A percentile compares a stretch with the other conserved stretches of the same genome.
Evolutionary conservation across 257 asterid species (phyloP).

Genomic region (Craterostigma plantagineum): DNA sequence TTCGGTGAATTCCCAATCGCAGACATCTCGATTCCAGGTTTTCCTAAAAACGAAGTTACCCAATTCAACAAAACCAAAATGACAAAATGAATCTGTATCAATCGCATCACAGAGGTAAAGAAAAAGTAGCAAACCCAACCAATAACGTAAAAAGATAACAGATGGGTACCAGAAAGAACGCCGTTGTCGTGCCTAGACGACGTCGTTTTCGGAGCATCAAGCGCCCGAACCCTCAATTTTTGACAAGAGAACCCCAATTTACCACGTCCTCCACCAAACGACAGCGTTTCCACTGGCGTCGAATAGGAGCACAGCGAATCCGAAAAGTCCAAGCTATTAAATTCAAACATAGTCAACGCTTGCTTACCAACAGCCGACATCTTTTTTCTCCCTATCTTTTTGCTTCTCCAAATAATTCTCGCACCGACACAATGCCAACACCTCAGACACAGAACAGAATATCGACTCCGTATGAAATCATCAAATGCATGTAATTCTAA

Average conservation of each 20-base stretch:
- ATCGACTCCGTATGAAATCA: too few relatives aligned
- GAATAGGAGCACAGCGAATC: conserved; percentile 11
- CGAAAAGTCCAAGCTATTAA: conserved; percentile 11
- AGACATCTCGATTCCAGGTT: conserved; percentile 20
- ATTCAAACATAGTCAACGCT: conserved; percentile 9
- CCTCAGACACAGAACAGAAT: too few relatives aligned
- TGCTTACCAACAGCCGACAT: conserved; percentile 23
- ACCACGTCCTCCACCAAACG: conserved; percentile 4
- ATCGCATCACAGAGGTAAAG: neutral
- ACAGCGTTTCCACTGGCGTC: conserved; percentile 13
- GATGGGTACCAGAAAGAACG: conserved; percentile 11
- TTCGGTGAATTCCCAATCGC: conserved; percentile 58
- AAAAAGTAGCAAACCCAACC: neutral
- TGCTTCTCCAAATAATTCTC: too few relatives aligned
- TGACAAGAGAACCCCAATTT: conserved; percentile 9
- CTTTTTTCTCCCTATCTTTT: neutral
- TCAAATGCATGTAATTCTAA: too few relatives aligned
- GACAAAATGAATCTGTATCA: too few relatives aligned
- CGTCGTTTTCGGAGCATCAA: conserved; percentile 25
- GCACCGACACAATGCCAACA: too few relatives aligned
- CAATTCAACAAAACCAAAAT: neutral
- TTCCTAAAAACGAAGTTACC: conserved; percentile 23
- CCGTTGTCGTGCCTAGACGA: conserved; percentile 7
- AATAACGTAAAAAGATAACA: neutral
- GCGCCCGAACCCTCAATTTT: conserved; percentile 15